phyloP scores from a whole-genome alignment of 2,329 filamentous ascomycete genomes.

The Monosporascus sp. region DNA sequence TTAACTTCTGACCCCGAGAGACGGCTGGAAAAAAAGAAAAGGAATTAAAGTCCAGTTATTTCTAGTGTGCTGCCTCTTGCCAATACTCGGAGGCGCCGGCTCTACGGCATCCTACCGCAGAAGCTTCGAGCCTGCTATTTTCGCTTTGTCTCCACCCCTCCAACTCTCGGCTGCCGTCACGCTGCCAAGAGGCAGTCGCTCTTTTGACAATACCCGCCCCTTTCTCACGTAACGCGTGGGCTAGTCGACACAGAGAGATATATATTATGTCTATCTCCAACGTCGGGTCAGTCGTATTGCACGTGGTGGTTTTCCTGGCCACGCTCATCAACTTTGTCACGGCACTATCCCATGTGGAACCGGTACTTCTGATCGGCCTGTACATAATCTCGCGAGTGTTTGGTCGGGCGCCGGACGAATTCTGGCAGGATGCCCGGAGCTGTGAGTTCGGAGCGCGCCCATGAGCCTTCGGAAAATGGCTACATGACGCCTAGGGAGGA shows the following conservation, averaged over 20 bases:
- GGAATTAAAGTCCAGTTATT: too few species aligned
- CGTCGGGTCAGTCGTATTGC: slow-evolving; percentile 45
- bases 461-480: slow-evolving; percentile 14
- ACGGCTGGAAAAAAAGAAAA: too few species aligned
- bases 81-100: too few species aligned
- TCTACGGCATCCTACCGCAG: too few species aligned
- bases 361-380: slow-evolving; percentile 38
- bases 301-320: slow-evolving; percentile 48
- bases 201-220: slow-evolving; percentile 1
- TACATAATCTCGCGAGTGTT: slow-evolving; percentile 45
- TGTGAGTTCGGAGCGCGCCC: slow-evolving; percentile 4
- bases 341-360: slow-evolving; percentile 43
- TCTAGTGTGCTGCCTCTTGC: too few species aligned
- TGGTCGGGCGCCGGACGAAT: slow-evolving; percentile 40
- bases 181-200: neutral
- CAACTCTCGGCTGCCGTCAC: too few species aligned
- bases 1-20: too few species aligned
- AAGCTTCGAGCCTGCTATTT: too few species aligned
- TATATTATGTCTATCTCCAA: slow-evolving; percentile 44
- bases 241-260: too few species aligned
- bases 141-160: too few species aligned
- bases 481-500: slow-evolving; percentile 23
- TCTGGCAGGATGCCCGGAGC: slow-evolving; percentile 28
- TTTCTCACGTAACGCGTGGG: neutral
- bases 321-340: slow-evolving; percentile 49